Base-by-base conservation (phyloP, 2,329 filamentous ascomycete species). In the Aspergillus cejpii region DNA sequence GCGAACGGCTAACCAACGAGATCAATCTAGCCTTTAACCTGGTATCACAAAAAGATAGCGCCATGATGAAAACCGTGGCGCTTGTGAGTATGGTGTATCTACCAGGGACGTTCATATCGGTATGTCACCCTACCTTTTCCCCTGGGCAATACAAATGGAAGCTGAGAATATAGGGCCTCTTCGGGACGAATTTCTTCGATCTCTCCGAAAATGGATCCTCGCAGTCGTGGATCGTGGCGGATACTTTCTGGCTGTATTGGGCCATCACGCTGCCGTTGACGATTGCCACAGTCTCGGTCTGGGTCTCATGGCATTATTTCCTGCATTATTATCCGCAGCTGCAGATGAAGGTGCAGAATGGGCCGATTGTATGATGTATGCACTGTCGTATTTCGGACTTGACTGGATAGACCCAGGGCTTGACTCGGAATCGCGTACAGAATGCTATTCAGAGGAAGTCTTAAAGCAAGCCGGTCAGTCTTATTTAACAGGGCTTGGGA, bases 101-200 rank as follows among this genome's bases (percentile, higher is more conserved):
- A 3, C 60, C 58, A 1, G 59, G 55, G 46, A 61, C 58, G 3
- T 63, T 59, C 48, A 54, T 59, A n/a, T 59, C 57, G 49, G 60
- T 60, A 50, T 39, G 56, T 52, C 11, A 3, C n/a, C n/a, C n/a
- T 10, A 1, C 6, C 4, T 12, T 2, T 5, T 19, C 20, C 33
- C 12, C 10, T 38, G 20, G n/a, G n/a, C n/a, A n/a, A n/a, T n/a
- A n/a, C 37, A 8, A n/a, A n/a, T 23, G 11, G 5, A 19, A 15
- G 2, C n/a, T n/a, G n/a, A n/a, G n/a, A 3, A 17, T 14, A 6
- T 21, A 62, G 59, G 60, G 58, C 14, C 40, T 67, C 23, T 67
- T 66, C 49, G 62, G 64, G 11, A 65, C 60, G 36, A 62, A 60
- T 15, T 67, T 67, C 41, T 66, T 66, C 49, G 52, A 60, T 26